Base-by-base conservation (phyloP, 768 basidiomycete species). In the Pisolithus sp. region DNA sequence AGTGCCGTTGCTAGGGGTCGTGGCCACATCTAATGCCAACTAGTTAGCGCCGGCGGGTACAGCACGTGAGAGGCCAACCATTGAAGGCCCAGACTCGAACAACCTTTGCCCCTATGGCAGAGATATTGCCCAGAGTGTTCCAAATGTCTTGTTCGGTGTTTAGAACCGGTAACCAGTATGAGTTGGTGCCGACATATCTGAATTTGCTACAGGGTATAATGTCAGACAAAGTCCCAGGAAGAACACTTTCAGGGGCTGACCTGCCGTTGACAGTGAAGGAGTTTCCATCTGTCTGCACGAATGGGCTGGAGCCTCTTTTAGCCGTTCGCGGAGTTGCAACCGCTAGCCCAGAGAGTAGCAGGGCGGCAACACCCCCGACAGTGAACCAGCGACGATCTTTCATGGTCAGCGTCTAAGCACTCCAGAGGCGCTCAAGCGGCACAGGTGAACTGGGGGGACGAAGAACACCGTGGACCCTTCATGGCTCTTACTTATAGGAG, bases 21-120 rank as follows among this genome's bases (percentile, higher is more conserved):
- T 64, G 2, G 68, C 65, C 39, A 83, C 81, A 56, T 82, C 80
- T 80, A 18, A 49, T 45, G 17, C 15, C 44, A n/a, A 9, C 39
- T 24, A 21, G 40, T 67, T n/a, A 61, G 53, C 7, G 47, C 26
- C 20, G 15, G 13, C 13, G 30, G 50, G 38, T 13, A 49, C 51
- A 24, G 23, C 30, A 34, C 34, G 42, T 23, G 46, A 31, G 30
- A 31, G 45, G 13, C 48, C 51, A 36, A 77, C 83, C 85, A 66
- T 86, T 86, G 65, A 86, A 87, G 15, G 76, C 86, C 86, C 86
- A 88, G 4, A 79, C 71, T 38, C 85, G 74, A 26, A 86, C 77
- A 21, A 82, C 82, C 37, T 70, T 79, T 56, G 83, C 73, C 7
- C 80, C 81, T 12, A 71, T 63, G 2, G 74, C 72, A 12, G 78